Evolutionary conservation across 1,139 yeast species (phyloP), one percentile per base, ranked within the genome.

Genomic region (Debaryomycetaceae sp.): DNA sequence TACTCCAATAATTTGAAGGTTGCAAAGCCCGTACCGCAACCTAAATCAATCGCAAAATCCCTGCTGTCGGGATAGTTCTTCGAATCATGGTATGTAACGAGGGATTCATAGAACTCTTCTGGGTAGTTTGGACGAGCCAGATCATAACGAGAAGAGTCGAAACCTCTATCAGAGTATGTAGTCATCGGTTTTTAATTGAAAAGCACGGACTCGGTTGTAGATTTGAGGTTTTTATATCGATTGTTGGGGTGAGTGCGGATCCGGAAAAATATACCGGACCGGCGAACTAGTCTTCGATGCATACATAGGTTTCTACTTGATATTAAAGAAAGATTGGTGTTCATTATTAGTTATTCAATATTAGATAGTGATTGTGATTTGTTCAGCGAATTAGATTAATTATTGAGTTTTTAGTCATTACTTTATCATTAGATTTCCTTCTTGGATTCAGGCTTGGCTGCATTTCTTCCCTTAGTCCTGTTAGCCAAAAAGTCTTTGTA

Each of bases 21-120:
- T 1, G 86, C 93, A 50, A 83, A 83, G 0, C 96, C 96, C 0
- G 96, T 85, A 1, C 97, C 97, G 58, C 90, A 83, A 0, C 96
- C 97, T 14, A 87, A 67, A 62, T 89, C 97, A 6, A 87, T 60
- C 1, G 80, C 79, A 33, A 68, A 47, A 1, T 63, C 51, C 9
- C 38, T 39, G 1, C 53, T 50, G 4, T 50, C 49, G 0, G 54
- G 45, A n/a, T 58, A 56, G 3, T 48, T 43, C 3, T 49, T 45
- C 13, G 39, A 24, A 14, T 44, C 43, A 50, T 71, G 76, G 46
- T 63, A 69, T 4, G 53, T 48, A 24, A 70, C 46, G 20, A 72
- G 53, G 6, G 65, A 59, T 4, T 58, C 46, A 48, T 71, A 72
- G 46, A 68, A 68, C 17, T 46, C 43, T 36, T 56, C 59, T 1